phyloP scores from a whole-genome alignment of 1,284 basidiomycete species.

The Tylopilus sp. region DNA sequence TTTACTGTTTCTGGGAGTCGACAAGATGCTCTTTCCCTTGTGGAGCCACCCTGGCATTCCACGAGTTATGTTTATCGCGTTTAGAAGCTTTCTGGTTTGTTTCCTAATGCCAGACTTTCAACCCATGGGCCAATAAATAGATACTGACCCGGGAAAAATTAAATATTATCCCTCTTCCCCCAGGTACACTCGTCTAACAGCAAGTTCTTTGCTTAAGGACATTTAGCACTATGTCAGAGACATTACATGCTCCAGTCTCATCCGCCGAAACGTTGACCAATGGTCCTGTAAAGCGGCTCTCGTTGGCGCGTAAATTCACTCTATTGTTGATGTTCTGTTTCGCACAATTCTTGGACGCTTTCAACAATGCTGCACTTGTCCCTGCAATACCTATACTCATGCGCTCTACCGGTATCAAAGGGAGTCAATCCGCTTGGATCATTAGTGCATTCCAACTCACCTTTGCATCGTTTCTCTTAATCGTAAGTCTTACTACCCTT shows the following conservation, averaged over 20 bases:
- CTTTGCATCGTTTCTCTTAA: slow-evolving; percentile 43
- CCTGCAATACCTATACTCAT: slow-evolving; percentile 40
- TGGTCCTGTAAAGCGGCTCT: slow-evolving; percentile 14
- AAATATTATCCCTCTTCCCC: background rate
- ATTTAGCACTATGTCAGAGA: slow-evolving; percentile 14
- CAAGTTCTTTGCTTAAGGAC: background rate
- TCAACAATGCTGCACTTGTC: slow-evolving; percentile 50
- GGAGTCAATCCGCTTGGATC: slow-evolving; percentile 42
- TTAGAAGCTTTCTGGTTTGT: background rate
- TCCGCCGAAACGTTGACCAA: slow-evolving; percentile 29
- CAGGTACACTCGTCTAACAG: background rate
- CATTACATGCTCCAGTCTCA: slow-evolving; percentile 3
- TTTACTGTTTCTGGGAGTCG: background rate
- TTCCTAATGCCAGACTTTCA: background rate
- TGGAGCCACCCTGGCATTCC: background rate
- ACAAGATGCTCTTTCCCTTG: background rate
- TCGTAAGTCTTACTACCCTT: slow-evolving; percentile 33
- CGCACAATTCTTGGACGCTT: slow-evolving; percentile 48
- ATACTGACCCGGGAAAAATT: background rate
- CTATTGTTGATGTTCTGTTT: slow-evolving; percentile 46
- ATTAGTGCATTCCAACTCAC: slow-evolving; percentile 45
- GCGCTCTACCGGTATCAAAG: slow-evolving; percentile 55
- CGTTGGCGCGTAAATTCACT: slow-evolving; percentile 30
- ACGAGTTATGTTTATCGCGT: background rate
- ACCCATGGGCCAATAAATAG: slow-evolving; percentile 6